Base-by-base conservation (phyloP, 176 grass and related monocot genomes). In the Poa pratensis region DNA sequence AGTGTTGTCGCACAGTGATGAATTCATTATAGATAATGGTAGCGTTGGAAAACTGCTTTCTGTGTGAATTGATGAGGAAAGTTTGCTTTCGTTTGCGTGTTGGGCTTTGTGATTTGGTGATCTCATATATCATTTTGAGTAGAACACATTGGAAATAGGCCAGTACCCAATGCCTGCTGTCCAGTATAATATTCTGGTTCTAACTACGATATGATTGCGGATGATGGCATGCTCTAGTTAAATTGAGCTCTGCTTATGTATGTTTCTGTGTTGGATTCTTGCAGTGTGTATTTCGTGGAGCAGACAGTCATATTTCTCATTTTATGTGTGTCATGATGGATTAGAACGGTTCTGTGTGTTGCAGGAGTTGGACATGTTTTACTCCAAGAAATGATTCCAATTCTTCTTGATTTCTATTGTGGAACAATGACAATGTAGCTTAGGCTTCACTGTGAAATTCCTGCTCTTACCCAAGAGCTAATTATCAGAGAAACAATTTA, bases 401-500 rank as follows among this genome's bases (percentile, higher is more conserved):
- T 14, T 18, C 39, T 50, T 89, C 51, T 22, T 35, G 15, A 24
- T 71, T 80, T 54, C 59, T 58, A 80, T 17, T 80, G 54, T 48
- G 45, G 55, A 50, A 59, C 28, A 19, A 5, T 68, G 61, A 22
- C 10, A 58, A 9, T 76, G 46, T 48, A 39, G 17, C 12, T 35
- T 81, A 52, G 18, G 17, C 49, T 84, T 42, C 3, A 1, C 1
- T 42, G 23, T 35, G 20, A 59, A 67, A 17, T 65, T 37, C 12
- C 54, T 66, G 18, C 6, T 26, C 14, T 23, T 74, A 75, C 14
- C 17, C 9, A 42, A 71, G 61, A 28, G 65, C 49, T 82, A 72
- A 82, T 72, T 65, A 57, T 15, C 23, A 12, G 8, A 12, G 3
- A 48, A 71, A 73, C 49, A 5, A 66, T 5, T 9, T 18, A 61